phyloP scores from a whole-genome alignment of 1,284 basidiomycete species.

The Ustilago cynodontis region DNA sequence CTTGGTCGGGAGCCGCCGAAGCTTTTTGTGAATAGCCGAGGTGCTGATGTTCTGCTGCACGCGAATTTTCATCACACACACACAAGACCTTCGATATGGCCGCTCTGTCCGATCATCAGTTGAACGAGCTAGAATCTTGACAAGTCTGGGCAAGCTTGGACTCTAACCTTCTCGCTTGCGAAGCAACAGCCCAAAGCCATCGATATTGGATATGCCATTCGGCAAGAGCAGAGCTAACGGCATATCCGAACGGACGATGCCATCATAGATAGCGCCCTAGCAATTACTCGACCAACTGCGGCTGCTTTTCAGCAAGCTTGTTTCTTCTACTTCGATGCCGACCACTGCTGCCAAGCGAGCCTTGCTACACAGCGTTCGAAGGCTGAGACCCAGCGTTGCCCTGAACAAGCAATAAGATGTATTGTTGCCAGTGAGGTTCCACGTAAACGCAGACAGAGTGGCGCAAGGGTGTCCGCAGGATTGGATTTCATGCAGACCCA shows the following conservation, averaged over 20 bases:
- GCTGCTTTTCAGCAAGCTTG: no score
- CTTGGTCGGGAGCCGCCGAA: conserved; percentile 32
- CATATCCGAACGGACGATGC: conserved; percentile 1
- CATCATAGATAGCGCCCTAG: not conserved
- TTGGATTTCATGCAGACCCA: conserved; percentile 6
- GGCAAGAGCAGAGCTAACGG: conserved; percentile 8
- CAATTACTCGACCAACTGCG: not conserved
- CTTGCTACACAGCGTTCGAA: not conserved
- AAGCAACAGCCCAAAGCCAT: not conserved
- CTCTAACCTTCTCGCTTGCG: conserved; percentile 6
- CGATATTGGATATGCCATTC: conserved; percentile 2
- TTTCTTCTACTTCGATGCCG: no score
- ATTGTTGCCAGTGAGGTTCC: no score
- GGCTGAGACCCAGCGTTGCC: not conserved
- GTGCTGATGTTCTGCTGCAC: conserved; percentile 15
- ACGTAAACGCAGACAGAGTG: no score
- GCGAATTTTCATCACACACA: conserved; percentile 37
- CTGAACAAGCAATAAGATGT: not conserved
- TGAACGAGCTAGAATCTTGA: not conserved
- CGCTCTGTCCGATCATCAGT: not conserved
- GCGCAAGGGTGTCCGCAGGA: conserved; percentile 1
- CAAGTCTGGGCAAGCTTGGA: no score
- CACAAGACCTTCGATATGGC: not conserved
- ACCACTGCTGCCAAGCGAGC: not conserved
- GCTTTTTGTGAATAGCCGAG: conserved; percentile 17